Conservation (phyloP, 306 rosid species). For the Vicia faba region DNA sequence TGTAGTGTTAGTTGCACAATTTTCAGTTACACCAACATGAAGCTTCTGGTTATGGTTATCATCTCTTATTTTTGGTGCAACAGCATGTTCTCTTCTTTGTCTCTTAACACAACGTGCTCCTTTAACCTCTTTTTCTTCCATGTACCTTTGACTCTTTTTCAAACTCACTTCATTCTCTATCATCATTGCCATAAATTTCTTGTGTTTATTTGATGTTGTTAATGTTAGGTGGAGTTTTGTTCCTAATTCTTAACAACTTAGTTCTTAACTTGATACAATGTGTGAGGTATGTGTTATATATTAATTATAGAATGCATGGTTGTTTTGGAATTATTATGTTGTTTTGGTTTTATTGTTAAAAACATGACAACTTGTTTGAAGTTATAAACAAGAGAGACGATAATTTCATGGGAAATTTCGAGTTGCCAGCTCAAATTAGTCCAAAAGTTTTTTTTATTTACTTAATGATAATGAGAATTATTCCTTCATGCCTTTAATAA, state of each 20-base stretch:
- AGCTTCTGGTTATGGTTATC: conserved; percentile 10
- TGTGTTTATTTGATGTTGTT: conserved; percentile 12
- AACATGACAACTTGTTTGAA: conserved; percentile 25
- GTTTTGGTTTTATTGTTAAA: conserved; percentile 36
- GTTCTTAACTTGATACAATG: conserved; percentile 14
- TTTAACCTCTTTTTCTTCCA: conserved; percentile 42
- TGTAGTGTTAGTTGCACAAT: conserved; percentile 48
- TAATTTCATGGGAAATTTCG: conserved; percentile 37
- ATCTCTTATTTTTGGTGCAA: neutral
- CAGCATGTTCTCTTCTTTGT: conserved; percentile 52
- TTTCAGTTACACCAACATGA: conserved; percentile 39
- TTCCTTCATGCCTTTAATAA: neutral
- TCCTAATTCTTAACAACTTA: conserved; percentile 3
- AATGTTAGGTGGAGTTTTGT: conserved; percentile 5
- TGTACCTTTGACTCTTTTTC: conserved; percentile 30
- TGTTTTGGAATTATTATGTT: conserved; percentile 48
- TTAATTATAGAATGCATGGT: conserved; percentile 41
- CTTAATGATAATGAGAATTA: neutral
- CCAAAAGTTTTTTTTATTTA: conserved; percentile 20
- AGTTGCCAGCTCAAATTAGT: conserved; percentile 35
- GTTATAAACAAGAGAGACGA: conserved; percentile 49
- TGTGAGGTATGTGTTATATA: conserved; percentile 11
- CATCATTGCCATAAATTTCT: conserved; percentile 43
- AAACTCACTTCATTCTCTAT: conserved; percentile 52
- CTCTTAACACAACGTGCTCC: conserved; percentile 56